Evolutionary conservation across 768 basidiomycete species (phyloP), one percentile per base, ranked within the genome.

Genomic region (Tricholoma bakamatsutake): DNA sequence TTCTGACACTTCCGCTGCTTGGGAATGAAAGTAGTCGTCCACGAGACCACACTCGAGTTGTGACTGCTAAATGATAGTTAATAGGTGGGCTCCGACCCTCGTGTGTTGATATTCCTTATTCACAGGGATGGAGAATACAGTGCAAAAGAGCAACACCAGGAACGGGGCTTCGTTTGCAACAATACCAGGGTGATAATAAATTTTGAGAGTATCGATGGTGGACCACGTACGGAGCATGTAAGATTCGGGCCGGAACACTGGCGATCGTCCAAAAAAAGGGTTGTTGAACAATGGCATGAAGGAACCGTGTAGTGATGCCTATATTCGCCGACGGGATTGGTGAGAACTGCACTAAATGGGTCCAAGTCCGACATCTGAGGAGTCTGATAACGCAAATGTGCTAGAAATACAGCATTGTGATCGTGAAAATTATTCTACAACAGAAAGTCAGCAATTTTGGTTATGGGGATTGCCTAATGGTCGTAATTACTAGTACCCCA

Each of bases 381-480:
- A 5, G 35, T 35, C 17, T 27, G 40, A 28, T 35, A 9, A 31
- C 15, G 37, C 39, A 60, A 57, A 50, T 52, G 53, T 43, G 10
- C 34, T 55, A 49, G 50, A 55, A 56, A 56, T 60, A 58, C 60
- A 61, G 52, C 45, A 35, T 15, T 4, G 13, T 13, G 39, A 28
- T 62, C 52, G 21, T 57, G 37, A 52, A 45, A 47, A 47, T 50
- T 40, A 50, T 60, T 52, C 46, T 48, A 17, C 57, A 28, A 52
- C 21, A 21, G 7, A 31, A 54, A 34, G 33, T 59, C 30, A 57
- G 48, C 40, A 8, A 45, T 31, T 31, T n/a, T 48, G 46, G 46
- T 7, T 30, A 46, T 30, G 31, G 12, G 5, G 5, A 42, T 53
- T 37, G 51, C 56, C 56, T 57, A 57, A 57, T 57, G 24, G 35